These are phyloP conservation scores for Gyrodon lividus DNA, from an alignment of 768 basidiomycete species.

Conservation along the genomic window DNA sequence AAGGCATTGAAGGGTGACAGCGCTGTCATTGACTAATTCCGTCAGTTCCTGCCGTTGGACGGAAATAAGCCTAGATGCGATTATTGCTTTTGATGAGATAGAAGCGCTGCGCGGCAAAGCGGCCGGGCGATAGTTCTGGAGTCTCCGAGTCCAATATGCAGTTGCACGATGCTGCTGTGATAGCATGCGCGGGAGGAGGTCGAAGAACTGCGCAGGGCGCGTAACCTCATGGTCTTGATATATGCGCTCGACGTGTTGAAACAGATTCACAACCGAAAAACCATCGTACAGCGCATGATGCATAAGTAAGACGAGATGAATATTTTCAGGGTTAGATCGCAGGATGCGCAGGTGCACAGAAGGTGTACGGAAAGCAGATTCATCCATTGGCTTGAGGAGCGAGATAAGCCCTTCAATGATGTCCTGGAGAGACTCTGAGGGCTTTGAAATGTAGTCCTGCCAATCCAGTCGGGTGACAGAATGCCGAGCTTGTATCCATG, in stretches of 20 bases:
- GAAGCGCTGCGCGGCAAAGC: constrained; percentile 17
- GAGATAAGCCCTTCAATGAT: constrained; percentile 11
- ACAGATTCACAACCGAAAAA: constrained; percentile 37
- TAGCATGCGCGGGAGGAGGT: constrained; percentile 37
- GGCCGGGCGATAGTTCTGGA: constrained; percentile 23
- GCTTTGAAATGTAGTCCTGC: constrained; percentile 15
- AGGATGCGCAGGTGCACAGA: constrained; percentile 30
- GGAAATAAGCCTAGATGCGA: constrained; percentile 12
- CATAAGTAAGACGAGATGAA: constrained; percentile 38
- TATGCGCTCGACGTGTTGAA: constrained; percentile 30
- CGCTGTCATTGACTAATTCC: constrained; percentile 19
- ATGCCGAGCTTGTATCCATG: constrained; percentile 32
- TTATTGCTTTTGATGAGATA: constrained; percentile 8
- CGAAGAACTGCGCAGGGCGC: constrained; percentile 34
- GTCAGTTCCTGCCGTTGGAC: constrained; percentile 7
- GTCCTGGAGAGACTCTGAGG: constrained; percentile 9
- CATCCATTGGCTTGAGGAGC: constrained; percentile 15
- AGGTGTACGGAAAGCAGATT: constrained; percentile 28
- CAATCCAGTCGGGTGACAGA: constrained; percentile 23
- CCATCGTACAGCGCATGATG: constrained; percentile 53
- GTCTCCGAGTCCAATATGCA: constrained; percentile 36
- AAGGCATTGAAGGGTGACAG: constrained; percentile 37
- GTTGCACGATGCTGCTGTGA: constrained; percentile 39
- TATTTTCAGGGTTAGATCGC: constrained; percentile 1
- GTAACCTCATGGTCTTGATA: constrained; percentile 26